Evolutionary conservation across 345 rosid genomes (phyloP).

Genomic region (Nephelium lappaceum): DNA sequence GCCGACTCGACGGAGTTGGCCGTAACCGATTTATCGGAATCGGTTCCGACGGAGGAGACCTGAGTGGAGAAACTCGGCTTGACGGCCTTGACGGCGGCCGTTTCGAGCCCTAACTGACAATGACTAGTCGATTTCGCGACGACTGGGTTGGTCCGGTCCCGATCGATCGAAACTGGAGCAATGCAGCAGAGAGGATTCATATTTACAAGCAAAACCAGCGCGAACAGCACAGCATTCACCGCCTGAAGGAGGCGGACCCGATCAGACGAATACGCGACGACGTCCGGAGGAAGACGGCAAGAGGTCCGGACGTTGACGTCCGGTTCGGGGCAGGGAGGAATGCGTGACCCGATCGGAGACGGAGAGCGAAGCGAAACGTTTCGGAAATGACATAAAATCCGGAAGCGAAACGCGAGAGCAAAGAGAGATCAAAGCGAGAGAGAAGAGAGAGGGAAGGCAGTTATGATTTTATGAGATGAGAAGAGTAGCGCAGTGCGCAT

Average conservation of each 20-base stretch:
- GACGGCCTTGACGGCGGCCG: conserved; percentile 34
- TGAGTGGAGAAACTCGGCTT: conserved; percentile 65
- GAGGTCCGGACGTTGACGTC: conserved; percentile 8
- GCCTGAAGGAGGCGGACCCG: background rate
- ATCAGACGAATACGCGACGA: background rate
- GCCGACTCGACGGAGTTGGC: conserved; percentile 24
- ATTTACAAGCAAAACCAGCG: background rate
- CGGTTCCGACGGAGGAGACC: conserved; percentile 59
- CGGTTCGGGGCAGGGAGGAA: conserved; percentile 26
- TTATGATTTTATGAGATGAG: conserved; percentile 29
- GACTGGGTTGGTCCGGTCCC: conserved; percentile 69
- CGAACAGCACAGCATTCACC: conserved; percentile 8
- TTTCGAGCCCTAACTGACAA: conserved; percentile 48
- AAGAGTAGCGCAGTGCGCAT: conserved; percentile 39
- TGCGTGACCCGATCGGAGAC: conserved; percentile 46
- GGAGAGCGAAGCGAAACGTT: conserved; percentile 26
- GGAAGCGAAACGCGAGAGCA: conserved; percentile 9
- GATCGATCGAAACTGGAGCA: conserved; percentile 98
- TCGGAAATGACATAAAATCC: conserved; percentile 47
- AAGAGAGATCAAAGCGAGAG: background rate
- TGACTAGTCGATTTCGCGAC: conserved; percentile 55
- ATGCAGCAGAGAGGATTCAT: conserved; percentile 99
- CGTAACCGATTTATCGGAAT: conserved; percentile 28
- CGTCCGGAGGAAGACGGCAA: background rate
- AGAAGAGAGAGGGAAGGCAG: conserved; percentile 18